Conservation (phyloP, 108 stramenopile species). For the Cyclotella atomus region DNA sequence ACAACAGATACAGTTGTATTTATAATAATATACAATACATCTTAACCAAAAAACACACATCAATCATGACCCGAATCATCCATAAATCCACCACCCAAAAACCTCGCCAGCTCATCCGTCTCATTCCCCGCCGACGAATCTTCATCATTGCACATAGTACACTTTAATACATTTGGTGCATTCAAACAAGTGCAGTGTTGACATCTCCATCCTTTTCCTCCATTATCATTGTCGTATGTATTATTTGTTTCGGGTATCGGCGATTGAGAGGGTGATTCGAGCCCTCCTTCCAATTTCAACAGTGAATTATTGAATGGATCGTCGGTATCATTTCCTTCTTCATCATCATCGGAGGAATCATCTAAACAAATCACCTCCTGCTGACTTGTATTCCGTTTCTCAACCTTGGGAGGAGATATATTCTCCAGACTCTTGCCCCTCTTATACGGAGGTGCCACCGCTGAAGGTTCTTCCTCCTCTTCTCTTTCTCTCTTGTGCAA, state of each 20-base stretch:
- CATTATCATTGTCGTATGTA: background rate
- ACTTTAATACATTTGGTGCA: constrained; percentile 12
- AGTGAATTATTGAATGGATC: background rate
- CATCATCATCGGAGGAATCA: constrained; percentile 40
- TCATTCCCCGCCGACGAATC: constrained; percentile 21
- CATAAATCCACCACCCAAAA: constrained; percentile 29
- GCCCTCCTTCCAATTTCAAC: background rate
- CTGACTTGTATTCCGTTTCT: constrained; percentile 11
- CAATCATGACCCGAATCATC: constrained; percentile 7
- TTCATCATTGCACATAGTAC: constrained; percentile 51
- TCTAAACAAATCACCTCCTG: constrained; percentile 40
- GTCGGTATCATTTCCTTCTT: constrained; percentile 18
- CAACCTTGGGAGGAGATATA: background rate
- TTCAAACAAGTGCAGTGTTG: constrained; percentile 47
- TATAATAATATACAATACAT: too few relatives aligned
- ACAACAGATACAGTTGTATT: too few relatives aligned
- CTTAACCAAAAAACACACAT: too few relatives aligned
- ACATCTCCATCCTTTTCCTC: constrained; percentile 31
- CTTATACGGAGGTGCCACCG: background rate
- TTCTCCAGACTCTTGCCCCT: constrained; percentile 3
- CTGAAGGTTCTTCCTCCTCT: background rate
- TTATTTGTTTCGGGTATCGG: background rate
- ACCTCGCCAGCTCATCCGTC: constrained; percentile 38
- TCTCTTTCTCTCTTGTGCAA: constrained; percentile 12
- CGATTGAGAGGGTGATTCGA: background rate